Conservation (phyloP, 2,329 filamentous ascomycete species). For the Penicillium sp. region DNA sequence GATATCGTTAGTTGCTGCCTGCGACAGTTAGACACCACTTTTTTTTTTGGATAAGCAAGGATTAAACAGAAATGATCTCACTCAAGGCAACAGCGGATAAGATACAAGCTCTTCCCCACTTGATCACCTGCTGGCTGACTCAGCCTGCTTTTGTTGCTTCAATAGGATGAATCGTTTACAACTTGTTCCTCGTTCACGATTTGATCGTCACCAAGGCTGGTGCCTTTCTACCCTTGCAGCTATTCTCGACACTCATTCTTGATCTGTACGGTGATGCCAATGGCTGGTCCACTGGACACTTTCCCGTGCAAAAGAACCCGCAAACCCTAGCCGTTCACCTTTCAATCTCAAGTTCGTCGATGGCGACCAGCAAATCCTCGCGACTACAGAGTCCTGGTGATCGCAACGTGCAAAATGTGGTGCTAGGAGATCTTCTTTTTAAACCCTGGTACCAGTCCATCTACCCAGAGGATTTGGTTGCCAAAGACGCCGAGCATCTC, state of each 20-base stretch:
- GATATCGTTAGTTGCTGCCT: constrained; percentile 15
- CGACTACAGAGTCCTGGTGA: constrained; percentile 43
- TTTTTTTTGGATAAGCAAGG: constrained; percentile 8
- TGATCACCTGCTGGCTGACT: constrained; percentile 2
- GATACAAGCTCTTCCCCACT: constrained; percentile 8
- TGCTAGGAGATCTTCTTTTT: constrained; percentile 77
- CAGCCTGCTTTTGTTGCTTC: background rate
- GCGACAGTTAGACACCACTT: background rate
- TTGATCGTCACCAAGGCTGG: constrained; percentile 1
- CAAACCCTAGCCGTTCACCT: constrained; percentile 11
- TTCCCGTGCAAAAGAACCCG: constrained; percentile 8
- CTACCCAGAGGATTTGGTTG: constrained; percentile 65
- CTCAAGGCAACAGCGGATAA: constrained; percentile 24
- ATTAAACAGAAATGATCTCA: constrained; percentile 9
- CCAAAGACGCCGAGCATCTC: constrained; percentile 52
- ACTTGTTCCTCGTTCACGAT: background rate
- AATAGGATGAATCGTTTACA: background rate
- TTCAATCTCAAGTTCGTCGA: constrained; percentile 12
- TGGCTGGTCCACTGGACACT: constrained; percentile 13
- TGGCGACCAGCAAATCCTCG: constrained; percentile 26
- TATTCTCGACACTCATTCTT: background rate
- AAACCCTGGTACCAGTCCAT: constrained; percentile 90
- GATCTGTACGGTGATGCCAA: constrained; percentile 12
- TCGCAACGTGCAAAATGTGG: constrained; percentile 79
- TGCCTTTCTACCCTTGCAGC: background rate